Conservation (phyloP, 345 rosid genomes). For the Pistacia atlantica region DNA sequence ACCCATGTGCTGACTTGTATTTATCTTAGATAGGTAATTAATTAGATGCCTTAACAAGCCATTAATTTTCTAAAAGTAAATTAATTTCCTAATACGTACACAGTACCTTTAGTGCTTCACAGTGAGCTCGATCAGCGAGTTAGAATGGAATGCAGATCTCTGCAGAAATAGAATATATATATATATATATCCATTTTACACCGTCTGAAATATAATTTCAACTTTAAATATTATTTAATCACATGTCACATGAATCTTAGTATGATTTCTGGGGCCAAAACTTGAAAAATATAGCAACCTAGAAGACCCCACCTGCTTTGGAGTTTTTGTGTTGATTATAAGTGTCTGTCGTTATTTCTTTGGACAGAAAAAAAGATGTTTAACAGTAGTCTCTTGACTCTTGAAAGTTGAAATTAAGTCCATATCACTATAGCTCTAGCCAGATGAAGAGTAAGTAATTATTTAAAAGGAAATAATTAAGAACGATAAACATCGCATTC, state of each 20-base stretch:
- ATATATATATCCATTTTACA: neutral
- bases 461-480: neutral
- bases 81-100: neutral
- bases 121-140: too few species aligned
- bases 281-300: neutral
- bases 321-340: neutral
- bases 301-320: neutral
- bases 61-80: neutral
- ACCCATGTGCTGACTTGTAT: conserved; percentile 14
- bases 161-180: neutral
- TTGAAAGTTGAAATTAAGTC: neutral
- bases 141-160: neutral
- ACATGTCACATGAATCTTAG: neutral
- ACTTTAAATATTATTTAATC: too few species aligned
- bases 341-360: neutral
- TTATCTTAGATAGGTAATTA: neutral
- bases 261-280: conserved; percentile 5
- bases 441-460: too few species aligned
- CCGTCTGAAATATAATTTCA: neutral
- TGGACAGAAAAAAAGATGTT: conserved; percentile 6
- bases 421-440: neutral
- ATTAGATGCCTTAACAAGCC: neutral
- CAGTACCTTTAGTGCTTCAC: neutral
- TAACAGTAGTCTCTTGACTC: neutral
- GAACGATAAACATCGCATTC: neutral